Evolutionary conservation across 495 filamentous ascomycete genomes (phyloP).

Genomic region (Staphylotrichum tortipilum): DNA sequence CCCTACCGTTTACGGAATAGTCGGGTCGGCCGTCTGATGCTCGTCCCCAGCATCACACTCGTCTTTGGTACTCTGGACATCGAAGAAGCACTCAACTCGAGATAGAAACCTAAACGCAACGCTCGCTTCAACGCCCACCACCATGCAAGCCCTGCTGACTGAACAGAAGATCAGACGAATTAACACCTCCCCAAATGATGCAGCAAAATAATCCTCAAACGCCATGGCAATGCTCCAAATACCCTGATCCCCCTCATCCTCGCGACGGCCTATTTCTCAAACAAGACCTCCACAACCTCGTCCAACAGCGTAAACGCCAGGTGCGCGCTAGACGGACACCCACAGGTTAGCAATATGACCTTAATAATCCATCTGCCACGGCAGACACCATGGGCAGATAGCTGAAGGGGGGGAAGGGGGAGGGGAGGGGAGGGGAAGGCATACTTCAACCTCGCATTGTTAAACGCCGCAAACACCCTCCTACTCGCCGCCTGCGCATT

Average conservation of each 20-base stretch:
- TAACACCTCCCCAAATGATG: background rate
- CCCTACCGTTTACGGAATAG: no score
- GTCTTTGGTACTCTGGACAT: no score
- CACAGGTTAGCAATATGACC: constrained; percentile 6
- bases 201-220: background rate
- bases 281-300: constrained; percentile 66
- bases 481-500: constrained; percentile 80
- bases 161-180: background rate
- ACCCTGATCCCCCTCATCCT: background rate
- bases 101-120: background rate
- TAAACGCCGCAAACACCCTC: constrained; percentile 71
- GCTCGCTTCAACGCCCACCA: background rate
- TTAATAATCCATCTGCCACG: background rate
- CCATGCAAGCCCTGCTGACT: background rate
- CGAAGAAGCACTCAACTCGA: no score
- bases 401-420: no score
- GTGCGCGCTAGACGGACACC: constrained; percentile 51
- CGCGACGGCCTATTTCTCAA: constrained; percentile 32
- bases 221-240: background rate
- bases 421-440: constrained; percentile 16
- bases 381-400: no score
- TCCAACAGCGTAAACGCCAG: constrained; percentile 71
- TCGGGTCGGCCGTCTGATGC: no score
- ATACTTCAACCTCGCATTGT: constrained; percentile 66
- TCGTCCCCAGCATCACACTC: no score